Percentiles rank a stretch among this genome's conserved stretches.
phyloP scores from a whole-genome alignment of 169 alveolate species.

The Plasmodium fragile region DNA sequence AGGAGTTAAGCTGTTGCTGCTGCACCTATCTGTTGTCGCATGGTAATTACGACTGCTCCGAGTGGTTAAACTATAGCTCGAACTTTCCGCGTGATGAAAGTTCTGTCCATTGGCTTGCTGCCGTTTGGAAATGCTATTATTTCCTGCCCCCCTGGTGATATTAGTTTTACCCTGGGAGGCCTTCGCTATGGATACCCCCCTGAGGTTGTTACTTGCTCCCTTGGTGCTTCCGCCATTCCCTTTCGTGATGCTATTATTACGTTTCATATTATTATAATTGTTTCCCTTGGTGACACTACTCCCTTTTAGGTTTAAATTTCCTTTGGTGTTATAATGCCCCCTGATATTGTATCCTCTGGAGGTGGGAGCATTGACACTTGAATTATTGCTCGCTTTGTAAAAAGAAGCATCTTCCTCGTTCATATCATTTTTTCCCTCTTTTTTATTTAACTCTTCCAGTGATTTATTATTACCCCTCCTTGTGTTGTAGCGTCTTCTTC shows the following conservation, averaged over 20 bases:
- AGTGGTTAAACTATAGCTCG: not conserved
- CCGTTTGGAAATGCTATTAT: not conserved
- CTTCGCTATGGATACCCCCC: not conserved
- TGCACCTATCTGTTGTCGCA: not conserved
- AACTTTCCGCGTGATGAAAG: not conserved
- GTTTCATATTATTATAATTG: not conserved
- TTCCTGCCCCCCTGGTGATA: not conserved
- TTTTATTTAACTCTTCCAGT: not conserved
- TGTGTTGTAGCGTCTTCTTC: conserved; percentile 48
- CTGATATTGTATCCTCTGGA: not conserved
- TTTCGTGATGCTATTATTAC: not conserved
- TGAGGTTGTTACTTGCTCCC: not conserved
- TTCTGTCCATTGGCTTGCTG: not conserved
- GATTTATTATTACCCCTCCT: conserved; percentile 12
- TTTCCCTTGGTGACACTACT: not conserved
- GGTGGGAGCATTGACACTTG: not conserved
- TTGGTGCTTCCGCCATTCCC: not conserved
- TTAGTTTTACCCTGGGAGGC: not conserved
- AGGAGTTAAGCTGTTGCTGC: not conserved
- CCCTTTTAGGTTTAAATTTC: not conserved
- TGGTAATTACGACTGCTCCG: not conserved
- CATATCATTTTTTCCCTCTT: not conserved
- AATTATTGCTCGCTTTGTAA: not conserved
- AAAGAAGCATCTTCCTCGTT: not conserved
- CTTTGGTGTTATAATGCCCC: not conserved